phyloP scores from a whole-genome alignment of 805 yeast species.

The Yamadazyma laniorum region DNA sequence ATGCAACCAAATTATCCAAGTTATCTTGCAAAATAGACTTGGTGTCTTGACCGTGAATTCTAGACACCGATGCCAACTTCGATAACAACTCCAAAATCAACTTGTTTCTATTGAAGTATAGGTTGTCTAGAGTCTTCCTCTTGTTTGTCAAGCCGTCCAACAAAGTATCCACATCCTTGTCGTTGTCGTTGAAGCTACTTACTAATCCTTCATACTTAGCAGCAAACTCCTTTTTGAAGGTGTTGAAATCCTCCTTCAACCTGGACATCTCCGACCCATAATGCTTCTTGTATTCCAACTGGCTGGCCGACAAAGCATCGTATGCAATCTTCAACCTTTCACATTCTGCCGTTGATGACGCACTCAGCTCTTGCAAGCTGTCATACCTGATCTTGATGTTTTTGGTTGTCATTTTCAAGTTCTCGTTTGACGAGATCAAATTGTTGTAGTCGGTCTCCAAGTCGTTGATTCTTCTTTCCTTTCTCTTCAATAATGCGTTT shows the following conservation, averaged over 20 bases:
- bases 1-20: conserved; percentile 41
- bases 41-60: conserved; percentile 49
- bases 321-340: conserved; percentile 58
- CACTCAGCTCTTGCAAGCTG: conserved; percentile 46
- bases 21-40: conserved; percentile 45
- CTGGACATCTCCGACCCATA: conserved; percentile 43
- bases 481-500: conserved; percentile 63
- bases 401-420: conserved; percentile 48
- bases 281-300: conserved; percentile 49
- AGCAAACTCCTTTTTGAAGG: conserved; percentile 36
- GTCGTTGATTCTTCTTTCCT: conserved; percentile 66
- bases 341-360: conserved; percentile 46
- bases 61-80: conserved; percentile 43
- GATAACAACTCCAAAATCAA: conserved; percentile 43
- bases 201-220: conserved; percentile 35
- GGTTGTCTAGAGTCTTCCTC: conserved; percentile 47
- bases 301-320: conserved; percentile 53
- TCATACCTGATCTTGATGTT: conserved; percentile 49
- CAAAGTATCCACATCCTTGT: conserved; percentile 49
- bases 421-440: conserved; percentile 46
- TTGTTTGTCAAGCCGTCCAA: conserved; percentile 48
- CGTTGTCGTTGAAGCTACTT: conserved; percentile 39
- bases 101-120: conserved; percentile 48
- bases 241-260: conserved; percentile 36
- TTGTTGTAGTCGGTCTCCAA: conserved; percentile 59